Evolutionary conservation across 169 alveolate species (phyloP).

Genomic region (Plasmodium ovale): DNA sequence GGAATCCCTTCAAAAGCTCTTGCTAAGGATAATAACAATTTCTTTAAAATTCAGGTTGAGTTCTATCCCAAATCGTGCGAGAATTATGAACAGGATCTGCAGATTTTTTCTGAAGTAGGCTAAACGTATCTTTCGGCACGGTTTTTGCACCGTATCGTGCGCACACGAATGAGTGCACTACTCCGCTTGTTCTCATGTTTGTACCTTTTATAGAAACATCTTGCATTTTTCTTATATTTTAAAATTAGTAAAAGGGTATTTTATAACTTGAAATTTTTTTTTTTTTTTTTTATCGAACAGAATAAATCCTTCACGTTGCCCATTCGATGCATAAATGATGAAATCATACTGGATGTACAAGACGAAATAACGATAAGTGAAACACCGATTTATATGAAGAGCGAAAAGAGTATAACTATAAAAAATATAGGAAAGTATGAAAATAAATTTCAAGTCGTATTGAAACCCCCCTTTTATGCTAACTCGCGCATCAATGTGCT

Average conservation of each 20-base stretch:
- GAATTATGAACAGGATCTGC: slow-evolving; percentile 46
- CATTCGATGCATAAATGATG: slow-evolving; percentile 61
- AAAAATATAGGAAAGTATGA: slow-evolving; percentile 72
- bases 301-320: slow-evolving; percentile 34
- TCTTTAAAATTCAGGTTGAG: slow-evolving; percentile 13
- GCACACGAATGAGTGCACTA: too few relatives aligned
- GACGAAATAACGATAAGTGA: slow-evolving; percentile 52
- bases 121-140: too few relatives aligned
- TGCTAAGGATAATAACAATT: too few relatives aligned
- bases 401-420: slow-evolving; percentile 55
- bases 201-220: too few relatives aligned
- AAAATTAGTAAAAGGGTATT: slow-evolving; percentile 15
- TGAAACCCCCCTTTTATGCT: slow-evolving; percentile 64
- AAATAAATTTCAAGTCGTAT: slow-evolving; percentile 49
- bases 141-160: too few relatives aligned
- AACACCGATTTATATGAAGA: slow-evolving; percentile 62
- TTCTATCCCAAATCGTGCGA: slow-evolving; percentile 54
- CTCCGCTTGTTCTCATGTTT: too few relatives aligned
- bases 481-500: slow-evolving; percentile 43
- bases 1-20: background rate
- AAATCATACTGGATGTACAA: slow-evolving; percentile 59
- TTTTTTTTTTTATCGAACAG: slow-evolving; percentile 7
- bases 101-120: slow-evolving; percentile 42
- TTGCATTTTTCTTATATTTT: background rate
- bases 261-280: background rate